Evolutionary conservation across 164 flowering plant genomes (phyloP).

Genomic region (Aristolochia contorta): DNA sequence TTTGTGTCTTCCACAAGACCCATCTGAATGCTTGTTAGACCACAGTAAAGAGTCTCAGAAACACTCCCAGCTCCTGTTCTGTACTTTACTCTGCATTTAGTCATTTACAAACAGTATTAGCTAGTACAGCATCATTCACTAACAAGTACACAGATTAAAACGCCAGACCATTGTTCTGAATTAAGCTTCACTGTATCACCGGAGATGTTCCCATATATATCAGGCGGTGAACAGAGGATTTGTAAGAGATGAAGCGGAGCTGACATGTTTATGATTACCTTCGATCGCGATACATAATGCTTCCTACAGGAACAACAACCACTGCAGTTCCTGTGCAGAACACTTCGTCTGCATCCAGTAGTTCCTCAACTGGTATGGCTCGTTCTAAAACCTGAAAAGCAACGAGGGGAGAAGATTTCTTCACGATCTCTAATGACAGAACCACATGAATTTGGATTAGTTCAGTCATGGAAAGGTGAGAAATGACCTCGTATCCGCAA

Average conservation of each 20-base stretch:
- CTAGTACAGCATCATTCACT: too few species aligned
- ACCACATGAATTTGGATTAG: too few species aligned
- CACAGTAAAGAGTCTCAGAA: constrained; percentile 16
- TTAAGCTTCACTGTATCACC: too few species aligned
- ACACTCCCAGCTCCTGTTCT: constrained; percentile 20
- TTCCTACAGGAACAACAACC: constrained; percentile 69
- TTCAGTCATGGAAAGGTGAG: neutral
- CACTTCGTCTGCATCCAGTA: constrained; percentile 71
- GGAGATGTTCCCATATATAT: too few species aligned
- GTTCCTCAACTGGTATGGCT: constrained; percentile 45
- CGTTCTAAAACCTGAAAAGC: constrained; percentile 69
- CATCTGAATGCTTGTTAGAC: constrained; percentile 27
- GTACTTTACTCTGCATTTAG: constrained; percentile 26
- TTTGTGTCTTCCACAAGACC: constrained; percentile 30
- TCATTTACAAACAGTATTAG: neutral
- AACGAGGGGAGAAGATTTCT: neutral
- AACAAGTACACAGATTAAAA: neutral
- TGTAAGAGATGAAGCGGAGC: too few species aligned
- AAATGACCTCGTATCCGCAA: constrained; percentile 55
- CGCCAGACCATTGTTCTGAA: neutral
- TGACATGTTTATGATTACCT: constrained; percentile 35
- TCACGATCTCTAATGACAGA: too few species aligned
- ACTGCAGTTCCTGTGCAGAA: constrained; percentile 94
- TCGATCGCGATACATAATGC: constrained; percentile 41
- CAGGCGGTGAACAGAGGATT: too few species aligned